Evolutionary conservation across 2,329 filamentous ascomycete species (phyloP), one percentile per base, ranked within the genome.

Genomic region (Cladosporium sp.): DNA sequence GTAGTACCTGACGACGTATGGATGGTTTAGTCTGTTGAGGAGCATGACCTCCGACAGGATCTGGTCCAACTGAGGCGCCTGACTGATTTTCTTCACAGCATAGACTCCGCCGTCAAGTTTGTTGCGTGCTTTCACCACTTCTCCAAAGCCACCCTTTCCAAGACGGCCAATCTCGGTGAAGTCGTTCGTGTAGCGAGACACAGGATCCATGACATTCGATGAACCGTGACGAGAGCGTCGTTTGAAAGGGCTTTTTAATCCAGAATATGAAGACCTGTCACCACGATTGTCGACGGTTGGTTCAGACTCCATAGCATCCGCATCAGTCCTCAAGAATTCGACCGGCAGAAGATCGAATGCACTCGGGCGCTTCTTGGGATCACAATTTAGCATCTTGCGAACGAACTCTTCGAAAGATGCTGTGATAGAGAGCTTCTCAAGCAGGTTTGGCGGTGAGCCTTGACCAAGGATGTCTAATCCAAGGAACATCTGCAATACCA

Each of bases 81-180:
- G 92, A 1, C 89, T 92, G 68, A 99, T 95, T 77, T 98, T 97
- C 78, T 99, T 99, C 76, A 99, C 92, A 21, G 95, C 95, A 78
- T 98, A 99, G 52, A 96, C 90, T 66, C 93, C 91, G 0, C 92
- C 92, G 76, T 98, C 95, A 4, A 97, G 87, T 80, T 95, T 97
- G 78, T 97, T 96, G 36, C 94, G 87, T 2, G 94, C 94, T 77
- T 97, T 96, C 65, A 98, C 92, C 26, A 99, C 95, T 79, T 97
- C 92, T 5, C 95, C 95, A 79, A 97, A 99, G 0, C 94, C 95
- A 52, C 95, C 95, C 76, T 94, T 96, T 3, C 95, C 95, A 14
- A 99, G 83, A 4, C 91, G 87, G 15, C 92, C 92, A 74, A 95
- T 89, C 78, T 98, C 93, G 21, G 93, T 89, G 78, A 96, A 99